Evolutionary conservation across 2,329 filamentous ascomycete species (phyloP).

Genomic region (Chaetoscypha palmicola): DNA sequence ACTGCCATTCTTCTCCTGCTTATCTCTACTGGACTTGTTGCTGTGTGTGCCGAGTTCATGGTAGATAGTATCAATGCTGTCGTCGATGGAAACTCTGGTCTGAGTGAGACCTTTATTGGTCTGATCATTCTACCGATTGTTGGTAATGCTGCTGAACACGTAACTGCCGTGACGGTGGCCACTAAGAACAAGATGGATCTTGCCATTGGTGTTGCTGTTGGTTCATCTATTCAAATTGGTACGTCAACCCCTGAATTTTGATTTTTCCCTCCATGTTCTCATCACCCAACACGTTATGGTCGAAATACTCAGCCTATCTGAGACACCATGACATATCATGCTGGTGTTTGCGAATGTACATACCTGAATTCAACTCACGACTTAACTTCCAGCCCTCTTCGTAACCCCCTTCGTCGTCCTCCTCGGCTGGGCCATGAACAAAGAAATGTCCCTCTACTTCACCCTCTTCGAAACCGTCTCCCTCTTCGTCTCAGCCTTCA

Average conservation of each 20-base stretch:
- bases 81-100: conserved; percentile 42
- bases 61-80: conserved; percentile 61
- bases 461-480: conserved; percentile 84
- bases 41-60: conserved; percentile 63
- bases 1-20: conserved; percentile 56
- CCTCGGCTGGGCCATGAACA: conserved; percentile 61
- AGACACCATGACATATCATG: too few species aligned
- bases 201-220: conserved; percentile 64
- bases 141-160: conserved; percentile 67
- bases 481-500: conserved; percentile 75
- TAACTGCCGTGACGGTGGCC: conserved; percentile 63
- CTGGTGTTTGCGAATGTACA: too few species aligned
- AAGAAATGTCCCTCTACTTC: conserved; percentile 75
- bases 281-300: conserved; percentile 3
- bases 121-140: conserved; percentile 67
- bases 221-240: conserved; percentile 64
- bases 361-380: not conserved
- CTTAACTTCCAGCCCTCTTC: conserved; percentile 44
- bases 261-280: not conserved
- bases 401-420: conserved; percentile 65
- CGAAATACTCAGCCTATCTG: too few species aligned
- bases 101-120: conserved; percentile 63
- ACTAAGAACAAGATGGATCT: conserved; percentile 73
- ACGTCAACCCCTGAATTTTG: conserved; percentile 10
- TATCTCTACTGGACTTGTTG: conserved; percentile 57